phyloP scores from a whole-genome alignment of 805 yeast genomes.

The Candida palmyrensis region DNA sequence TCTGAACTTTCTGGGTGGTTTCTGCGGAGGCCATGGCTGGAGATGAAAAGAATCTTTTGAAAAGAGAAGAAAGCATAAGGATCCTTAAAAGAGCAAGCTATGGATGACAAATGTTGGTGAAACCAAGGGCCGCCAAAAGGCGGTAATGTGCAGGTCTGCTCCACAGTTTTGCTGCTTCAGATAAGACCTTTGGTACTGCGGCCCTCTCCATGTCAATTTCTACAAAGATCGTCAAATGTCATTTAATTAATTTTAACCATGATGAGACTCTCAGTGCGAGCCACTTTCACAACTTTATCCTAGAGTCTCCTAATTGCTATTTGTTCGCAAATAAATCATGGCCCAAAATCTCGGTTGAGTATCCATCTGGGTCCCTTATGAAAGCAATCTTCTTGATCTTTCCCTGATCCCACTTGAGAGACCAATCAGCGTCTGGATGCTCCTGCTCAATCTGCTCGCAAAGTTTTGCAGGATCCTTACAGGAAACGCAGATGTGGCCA shows the following conservation, averaged over 20 bases:
- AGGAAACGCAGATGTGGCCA: conserved; percentile 78
- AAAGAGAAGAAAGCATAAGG: conserved; percentile 2
- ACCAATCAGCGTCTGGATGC: conserved; percentile 47
- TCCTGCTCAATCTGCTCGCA: conserved; percentile 48
- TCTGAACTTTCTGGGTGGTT: conserved; percentile 52
- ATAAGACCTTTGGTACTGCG: no score
- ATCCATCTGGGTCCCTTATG: conserved; percentile 86
- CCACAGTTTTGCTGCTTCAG: no score
- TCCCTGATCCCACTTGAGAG: conserved; percentile 52
- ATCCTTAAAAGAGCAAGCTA: neutral
- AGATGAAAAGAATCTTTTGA: conserved; percentile 10
- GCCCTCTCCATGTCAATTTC: no score
- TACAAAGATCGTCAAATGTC: no score
- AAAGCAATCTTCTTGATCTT: conserved; percentile 61
- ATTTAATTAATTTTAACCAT: no score
- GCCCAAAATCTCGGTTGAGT: conserved; percentile 70
- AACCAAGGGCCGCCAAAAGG: no score
- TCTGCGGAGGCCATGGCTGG: conserved; percentile 55
- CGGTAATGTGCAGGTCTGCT: no score
- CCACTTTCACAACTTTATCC: no score
- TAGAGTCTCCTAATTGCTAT: neutral
- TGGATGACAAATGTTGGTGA: no score
- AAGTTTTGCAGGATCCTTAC: conserved; percentile 54
- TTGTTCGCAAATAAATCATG: conserved; percentile 18
- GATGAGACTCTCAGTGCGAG: no score